Evolutionary conservation across 371 early-diverging fungal genomes (phyloP).

Genomic region (Furculomyces boomerangus): DNA sequence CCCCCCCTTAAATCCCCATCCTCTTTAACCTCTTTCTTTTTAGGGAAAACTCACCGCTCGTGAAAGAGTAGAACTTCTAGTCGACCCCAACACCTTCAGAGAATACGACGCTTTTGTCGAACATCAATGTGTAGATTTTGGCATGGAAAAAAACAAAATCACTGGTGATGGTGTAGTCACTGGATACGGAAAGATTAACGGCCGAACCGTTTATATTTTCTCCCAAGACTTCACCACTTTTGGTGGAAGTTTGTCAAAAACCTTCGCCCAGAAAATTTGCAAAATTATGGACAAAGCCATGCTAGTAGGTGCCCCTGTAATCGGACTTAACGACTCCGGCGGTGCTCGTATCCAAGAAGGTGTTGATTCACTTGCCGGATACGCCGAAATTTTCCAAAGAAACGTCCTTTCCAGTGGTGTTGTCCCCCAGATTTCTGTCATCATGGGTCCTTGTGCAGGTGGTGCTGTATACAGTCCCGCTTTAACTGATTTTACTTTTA

Average conservation of each 20-base stretch:
- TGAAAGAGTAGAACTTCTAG: conserved; percentile 70
- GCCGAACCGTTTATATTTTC: conserved; percentile 80
- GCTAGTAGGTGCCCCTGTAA: conserved; percentile 82
- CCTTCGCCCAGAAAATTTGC: conserved; percentile 82
- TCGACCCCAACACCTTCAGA: conserved; percentile 72
- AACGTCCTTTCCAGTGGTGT: conserved; percentile 90
- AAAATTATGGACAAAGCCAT: conserved; percentile 94
- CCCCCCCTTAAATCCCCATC: conserved; percentile 22
- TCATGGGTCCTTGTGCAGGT: conserved; percentile 97
- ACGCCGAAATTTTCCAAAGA: conserved; percentile 89
- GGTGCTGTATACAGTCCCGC: conserved; percentile 96
- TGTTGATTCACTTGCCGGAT: conserved; percentile 88
- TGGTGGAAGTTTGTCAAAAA: conserved; percentile 80
- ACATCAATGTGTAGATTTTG: conserved; percentile 86
- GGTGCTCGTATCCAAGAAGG: conserved; percentile 97
- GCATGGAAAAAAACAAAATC: conserved; percentile 71
- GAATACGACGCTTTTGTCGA: conserved; percentile 92
- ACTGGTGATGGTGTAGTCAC: conserved; percentile 93
- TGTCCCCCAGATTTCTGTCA: conserved; percentile 84
- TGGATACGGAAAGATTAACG: conserved; percentile 85
- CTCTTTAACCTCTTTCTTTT: not conserved
- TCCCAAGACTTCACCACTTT: conserved; percentile 89
- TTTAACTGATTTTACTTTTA: conserved; percentile 88
- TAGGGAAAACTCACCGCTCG: conserved; percentile 88
- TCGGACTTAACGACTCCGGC: conserved; percentile 92